Evolutionary conservation across 139 green algal species (phyloP), one percentile per base, ranked within the genome.

Genomic region (Chlorella sp.): DNA sequence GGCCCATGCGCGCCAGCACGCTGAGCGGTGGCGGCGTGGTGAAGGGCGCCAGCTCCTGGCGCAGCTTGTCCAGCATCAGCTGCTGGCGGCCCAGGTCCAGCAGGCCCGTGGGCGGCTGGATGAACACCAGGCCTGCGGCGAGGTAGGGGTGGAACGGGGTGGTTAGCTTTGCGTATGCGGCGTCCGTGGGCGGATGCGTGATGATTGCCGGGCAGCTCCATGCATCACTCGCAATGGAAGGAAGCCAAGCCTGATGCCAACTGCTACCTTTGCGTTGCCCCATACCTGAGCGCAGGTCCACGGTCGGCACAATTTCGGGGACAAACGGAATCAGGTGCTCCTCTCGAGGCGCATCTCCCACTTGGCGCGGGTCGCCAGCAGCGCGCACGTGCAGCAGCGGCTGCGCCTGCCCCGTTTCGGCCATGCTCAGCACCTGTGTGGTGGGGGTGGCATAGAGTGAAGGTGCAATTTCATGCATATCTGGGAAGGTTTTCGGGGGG

Each of bases 61-160:
- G 23, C 32, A 91, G 80, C n/a, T 30, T 32, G 0, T 62, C n/a
- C 34, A 89, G 63, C 62, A 83, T 67, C 20, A 47, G 28, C 25
- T 83, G 75, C 60, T 82, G 85, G 36, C 81, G 44, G n/a, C 88
- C 85, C 32, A 91, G 82, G 20, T 89, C 81, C 56, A 89, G 71
- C 25, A 91, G 56, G 11, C 87, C 87, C 0, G 41, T 0, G 2
- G 87, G 84, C 18, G 74, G 87, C 9, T 75, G 55, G 9, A 91
- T 41, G 17, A 63, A 68, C 78, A 82, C 70, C 32, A 69, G 32
- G 23, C 64, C 79, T 84, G 79, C 79, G 41, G 38, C 7, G 11
- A 4, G 63, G 2, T 16, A n/a, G n/a, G n/a, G n/a, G n/a, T n/a
- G n/a, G n/a, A n/a, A n/a, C n/a, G n/a, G n/a, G n/a, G n/a, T n/a